Percentiles rank a stretch among this genome's conserved stretches.
phyloP scores from a whole-genome alignment of 371 early-diverging fungal genomes.

The Mucor irregularis region DNA sequence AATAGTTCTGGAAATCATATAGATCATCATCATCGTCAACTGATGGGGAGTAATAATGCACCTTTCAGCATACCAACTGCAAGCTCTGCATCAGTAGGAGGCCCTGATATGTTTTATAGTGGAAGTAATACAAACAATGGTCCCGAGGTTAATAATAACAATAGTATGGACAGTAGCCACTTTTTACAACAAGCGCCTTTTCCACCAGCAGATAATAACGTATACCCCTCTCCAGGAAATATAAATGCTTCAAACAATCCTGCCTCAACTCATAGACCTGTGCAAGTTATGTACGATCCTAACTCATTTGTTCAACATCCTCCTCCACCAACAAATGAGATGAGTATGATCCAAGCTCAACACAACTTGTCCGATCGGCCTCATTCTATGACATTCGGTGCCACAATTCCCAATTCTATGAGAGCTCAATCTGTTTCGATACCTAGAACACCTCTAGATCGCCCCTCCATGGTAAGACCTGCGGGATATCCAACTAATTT shows the following conservation, averaged over 20 bases:
- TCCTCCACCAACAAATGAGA: background rate
- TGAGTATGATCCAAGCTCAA: slow-evolving; percentile 4
- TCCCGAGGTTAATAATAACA: too few species aligned
- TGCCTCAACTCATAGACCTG: background rate
- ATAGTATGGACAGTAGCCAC: background rate
- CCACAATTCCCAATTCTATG: background rate
- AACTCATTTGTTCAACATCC: slow-evolving; percentile 2
- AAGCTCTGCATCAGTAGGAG: background rate
- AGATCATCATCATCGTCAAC: slow-evolving; percentile 4
- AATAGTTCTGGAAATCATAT: too few species aligned
- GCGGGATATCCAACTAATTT: slow-evolving; percentile 2
- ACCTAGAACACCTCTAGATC: background rate
- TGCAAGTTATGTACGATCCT: slow-evolving; percentile 3
- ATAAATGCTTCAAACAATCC: background rate
- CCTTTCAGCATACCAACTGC: background rate
- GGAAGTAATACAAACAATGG: background rate
- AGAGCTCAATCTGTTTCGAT: slow-evolving; percentile 1
- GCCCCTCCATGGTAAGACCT: background rate
- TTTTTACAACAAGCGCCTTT: background rate
- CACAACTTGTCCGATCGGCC: slow-evolving; percentile 6
- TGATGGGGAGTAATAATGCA: background rate
- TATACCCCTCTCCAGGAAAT: slow-evolving; percentile 11
- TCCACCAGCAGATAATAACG: background rate
- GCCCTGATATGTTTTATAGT: slow-evolving; percentile 12
- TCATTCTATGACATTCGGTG: slow-evolving; percentile 22